These are phyloP conservation scores for Cladophialophora bantiana DNA, from an alignment of 2,329 filamentous ascomycete genomes.

Conservation along the genomic window DNA sequence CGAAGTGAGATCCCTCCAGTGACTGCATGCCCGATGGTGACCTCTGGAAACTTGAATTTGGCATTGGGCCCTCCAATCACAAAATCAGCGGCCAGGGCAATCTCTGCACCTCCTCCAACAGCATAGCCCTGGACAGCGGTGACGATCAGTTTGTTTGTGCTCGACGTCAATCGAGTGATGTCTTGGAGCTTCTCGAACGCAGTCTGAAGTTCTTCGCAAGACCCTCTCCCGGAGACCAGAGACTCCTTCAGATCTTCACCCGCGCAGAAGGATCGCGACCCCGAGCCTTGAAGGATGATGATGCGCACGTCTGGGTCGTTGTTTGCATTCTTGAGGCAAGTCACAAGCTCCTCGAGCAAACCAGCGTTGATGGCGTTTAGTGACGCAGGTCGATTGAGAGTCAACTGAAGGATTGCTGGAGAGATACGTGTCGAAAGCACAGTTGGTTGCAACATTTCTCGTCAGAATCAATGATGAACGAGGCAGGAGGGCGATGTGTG, in stretches of 20 bases:
- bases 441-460: conserved; percentile 5
- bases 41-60: conserved; percentile 29
- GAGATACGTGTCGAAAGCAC: conserved; percentile 11
- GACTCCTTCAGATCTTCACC: conserved; percentile 32
- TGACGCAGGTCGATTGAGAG: conserved; percentile 23
- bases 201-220: conserved; percentile 19
- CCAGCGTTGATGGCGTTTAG: conserved; percentile 28
- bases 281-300: conserved; percentile 25
- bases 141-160: conserved; percentile 18
- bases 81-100: conserved; percentile 30
- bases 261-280: conserved; percentile 28
- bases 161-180: conserved; percentile 26
- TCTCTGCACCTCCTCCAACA: conserved; percentile 31
- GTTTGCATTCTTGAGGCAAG: conserved; percentile 5
- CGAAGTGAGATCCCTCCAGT: conserved; percentile 32
- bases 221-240: conserved; percentile 23
- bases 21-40: conserved; percentile 29
- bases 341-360: conserved; percentile 25
- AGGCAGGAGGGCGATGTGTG: not conserved
- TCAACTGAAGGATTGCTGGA: conserved; percentile 19
- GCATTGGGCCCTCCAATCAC: conserved; percentile 30
- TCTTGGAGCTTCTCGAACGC: conserved; percentile 30
- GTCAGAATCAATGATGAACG: not conserved
- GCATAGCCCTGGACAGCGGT: conserved; percentile 29
- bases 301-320: conserved; percentile 4